These are phyloP conservation scores for Moesziomyces antarcticus DNA, from an alignment of 1,284 basidiomycete species.

Conservation along the genomic window DNA sequence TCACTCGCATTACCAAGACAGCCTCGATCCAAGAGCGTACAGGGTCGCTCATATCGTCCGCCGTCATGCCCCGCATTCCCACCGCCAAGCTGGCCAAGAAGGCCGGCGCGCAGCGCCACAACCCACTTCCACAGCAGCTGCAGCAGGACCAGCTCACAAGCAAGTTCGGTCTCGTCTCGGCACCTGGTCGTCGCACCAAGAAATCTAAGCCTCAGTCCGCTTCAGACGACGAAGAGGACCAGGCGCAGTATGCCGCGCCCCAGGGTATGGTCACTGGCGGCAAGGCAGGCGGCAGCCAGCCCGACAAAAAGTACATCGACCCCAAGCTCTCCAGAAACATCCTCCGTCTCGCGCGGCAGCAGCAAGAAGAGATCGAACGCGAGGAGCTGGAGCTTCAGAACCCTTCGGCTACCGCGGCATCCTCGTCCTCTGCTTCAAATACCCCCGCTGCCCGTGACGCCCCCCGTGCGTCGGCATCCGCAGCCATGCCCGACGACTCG, in stretches of 20 bases:
- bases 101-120: constrained; percentile 39
- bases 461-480: constrained; percentile 25
- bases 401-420: constrained; percentile 18
- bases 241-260: constrained; percentile 35
- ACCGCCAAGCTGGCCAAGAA: constrained; percentile 39
- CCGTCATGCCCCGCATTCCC: constrained; percentile 49
- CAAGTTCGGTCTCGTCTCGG: constrained; percentile 53
- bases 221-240: constrained; percentile 34
- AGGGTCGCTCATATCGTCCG: background rate
- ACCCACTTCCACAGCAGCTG: constrained; percentile 53
- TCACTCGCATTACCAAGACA: background rate
- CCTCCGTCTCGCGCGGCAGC: constrained; percentile 88
- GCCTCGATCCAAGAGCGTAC: background rate
- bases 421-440: constrained; percentile 53
- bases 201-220: constrained; percentile 24
- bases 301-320: constrained; percentile 60
- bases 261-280: constrained; percentile 52
- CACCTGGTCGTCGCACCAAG: constrained; percentile 47
- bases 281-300: constrained; percentile 44
- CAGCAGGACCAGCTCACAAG: constrained; percentile 49
- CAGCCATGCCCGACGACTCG: constrained; percentile 70
- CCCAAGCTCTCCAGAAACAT: constrained; percentile 85
- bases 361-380: constrained; percentile 81
- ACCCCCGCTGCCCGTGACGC: constrained; percentile 66
- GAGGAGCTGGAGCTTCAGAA: constrained; percentile 60